phyloP scores from a whole-genome alignment of 768 basidiomycete species.

The Tylopilus sp. region DNA sequence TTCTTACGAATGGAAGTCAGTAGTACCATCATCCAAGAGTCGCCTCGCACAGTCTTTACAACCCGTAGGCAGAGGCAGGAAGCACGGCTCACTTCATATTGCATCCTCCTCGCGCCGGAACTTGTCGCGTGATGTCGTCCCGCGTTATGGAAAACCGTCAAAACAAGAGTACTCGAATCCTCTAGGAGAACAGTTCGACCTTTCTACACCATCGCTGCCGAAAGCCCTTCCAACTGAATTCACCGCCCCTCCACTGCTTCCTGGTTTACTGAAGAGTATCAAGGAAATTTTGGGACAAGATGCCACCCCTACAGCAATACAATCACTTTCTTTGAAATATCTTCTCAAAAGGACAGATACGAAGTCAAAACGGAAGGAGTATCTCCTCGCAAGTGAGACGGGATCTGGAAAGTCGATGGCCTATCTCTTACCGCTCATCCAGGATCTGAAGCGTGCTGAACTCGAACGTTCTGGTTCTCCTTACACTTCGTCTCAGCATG shows the following conservation, averaged over 20 bases:
- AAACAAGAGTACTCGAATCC: slow-evolving; percentile 19
- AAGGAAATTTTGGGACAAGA: slow-evolving; percentile 53
- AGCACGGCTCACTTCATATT: slow-evolving; percentile 25
- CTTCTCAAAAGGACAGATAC: slow-evolving; percentile 37
- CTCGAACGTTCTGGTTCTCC: slow-evolving; percentile 12
- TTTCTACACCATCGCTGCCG: slow-evolving; percentile 22
- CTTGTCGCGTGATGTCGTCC: slow-evolving; percentile 15
- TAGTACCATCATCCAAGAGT: slow-evolving; percentile 23
- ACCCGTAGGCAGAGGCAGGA: slow-evolving; percentile 25
- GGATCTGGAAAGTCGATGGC: slow-evolving; percentile 92
- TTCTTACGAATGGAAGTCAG: not conserved
- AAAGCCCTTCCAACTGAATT: slow-evolving; percentile 42
- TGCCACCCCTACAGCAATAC: slow-evolving; percentile 72
- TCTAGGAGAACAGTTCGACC: slow-evolving; percentile 37
- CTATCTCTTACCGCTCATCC: slow-evolving; percentile 81
- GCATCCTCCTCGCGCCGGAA: slow-evolving; percentile 17
- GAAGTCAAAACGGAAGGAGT: slow-evolving; percentile 34
- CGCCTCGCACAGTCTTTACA: slow-evolving; percentile 29
- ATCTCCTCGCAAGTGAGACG: slow-evolving; percentile 82
- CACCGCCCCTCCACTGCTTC: slow-evolving; percentile 65
- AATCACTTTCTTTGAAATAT: slow-evolving; percentile 67
- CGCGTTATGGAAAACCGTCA: slow-evolving; percentile 17
- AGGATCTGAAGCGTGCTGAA: slow-evolving; percentile 71
- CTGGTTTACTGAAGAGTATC: slow-evolving; percentile 58
- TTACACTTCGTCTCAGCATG: slow-evolving; percentile 14